Evolutionary conservation across 2,329 filamentous ascomycete genomes (phyloP).

Genomic region (Aspergillus cejpii): DNA sequence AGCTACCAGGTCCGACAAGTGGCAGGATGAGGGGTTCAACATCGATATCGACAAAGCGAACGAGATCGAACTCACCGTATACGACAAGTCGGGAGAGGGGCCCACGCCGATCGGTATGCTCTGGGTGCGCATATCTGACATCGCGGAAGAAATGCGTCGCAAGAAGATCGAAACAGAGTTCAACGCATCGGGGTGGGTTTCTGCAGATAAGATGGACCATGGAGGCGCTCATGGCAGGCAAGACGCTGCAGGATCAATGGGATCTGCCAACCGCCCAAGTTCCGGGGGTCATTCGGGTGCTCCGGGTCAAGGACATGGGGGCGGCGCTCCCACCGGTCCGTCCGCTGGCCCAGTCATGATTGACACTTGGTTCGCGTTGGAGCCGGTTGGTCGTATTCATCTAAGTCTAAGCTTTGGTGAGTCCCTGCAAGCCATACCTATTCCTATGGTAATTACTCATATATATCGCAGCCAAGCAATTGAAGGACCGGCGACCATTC

Average conservation of each 20-base stretch:
- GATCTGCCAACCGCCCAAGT: slow-evolving; percentile 24
- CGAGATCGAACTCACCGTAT: slow-evolving; percentile 94
- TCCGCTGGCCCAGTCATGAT: slow-evolving; percentile 48
- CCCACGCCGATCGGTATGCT: slow-evolving; percentile 88
- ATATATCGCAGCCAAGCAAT: slow-evolving; percentile 61
- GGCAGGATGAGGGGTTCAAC: slow-evolving; percentile 85
- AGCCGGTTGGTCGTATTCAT: slow-evolving; percentile 88
- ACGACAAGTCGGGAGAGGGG: slow-evolving; percentile 88
- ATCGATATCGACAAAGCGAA: slow-evolving; percentile 98
- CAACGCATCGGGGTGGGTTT: slow-evolving; percentile 92
- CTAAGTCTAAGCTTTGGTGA: slow-evolving; percentile 77
- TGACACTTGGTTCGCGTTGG: slow-evolving; percentile 94
- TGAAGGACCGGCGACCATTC: slow-evolving; percentile 71
- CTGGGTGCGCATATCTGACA: slow-evolving; percentile 94
- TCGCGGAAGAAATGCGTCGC: slow-evolving; percentile 91
- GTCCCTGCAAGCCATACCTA: slow-evolving; percentile 10
- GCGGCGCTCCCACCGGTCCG: slow-evolving; percentile 25
- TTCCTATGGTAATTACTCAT: slow-evolving; percentile 13
- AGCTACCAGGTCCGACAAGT: slow-evolving; percentile 76
- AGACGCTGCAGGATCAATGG: slow-evolving; percentile 49
- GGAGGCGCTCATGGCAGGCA: slow-evolving; percentile 45
- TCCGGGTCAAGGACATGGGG: slow-evolving; percentile 27
- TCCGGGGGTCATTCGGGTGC: slow-evolving; percentile 21
- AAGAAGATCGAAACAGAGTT: slow-evolving; percentile 97
- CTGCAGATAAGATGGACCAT: slow-evolving; percentile 85